These are phyloP conservation scores for Akanthomyces lecanii DNA, from an alignment of 2,329 filamentous ascomycete genomes.

Conservation along the genomic window DNA sequence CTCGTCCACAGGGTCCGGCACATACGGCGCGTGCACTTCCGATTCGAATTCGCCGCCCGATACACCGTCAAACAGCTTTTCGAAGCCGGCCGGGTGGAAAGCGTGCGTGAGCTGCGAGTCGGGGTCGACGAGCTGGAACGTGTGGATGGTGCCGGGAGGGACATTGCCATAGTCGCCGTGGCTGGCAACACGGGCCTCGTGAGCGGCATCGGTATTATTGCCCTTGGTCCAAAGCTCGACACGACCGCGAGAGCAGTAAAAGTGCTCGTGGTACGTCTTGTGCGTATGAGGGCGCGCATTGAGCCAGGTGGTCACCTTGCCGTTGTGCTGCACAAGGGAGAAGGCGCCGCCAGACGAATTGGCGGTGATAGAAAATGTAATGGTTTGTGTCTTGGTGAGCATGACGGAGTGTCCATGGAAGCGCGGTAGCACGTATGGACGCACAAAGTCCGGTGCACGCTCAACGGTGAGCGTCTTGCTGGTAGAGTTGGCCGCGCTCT, in stretches of 20 bases:
- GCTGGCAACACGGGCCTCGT: conserved; percentile 22
- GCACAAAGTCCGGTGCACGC: conserved; percentile 21
- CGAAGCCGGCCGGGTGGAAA: conserved; percentile 24
- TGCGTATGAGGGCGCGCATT: conserved; percentile 23
- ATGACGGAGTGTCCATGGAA: conserved; percentile 23
- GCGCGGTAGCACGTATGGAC: conserved; percentile 25
- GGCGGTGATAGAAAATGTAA: conserved; percentile 23
- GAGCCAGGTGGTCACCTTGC: conserved; percentile 18
- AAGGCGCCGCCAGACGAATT: conserved; percentile 25
- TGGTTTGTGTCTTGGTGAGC: conserved; percentile 22
- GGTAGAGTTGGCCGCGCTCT: not conserved
- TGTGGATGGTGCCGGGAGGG: conserved; percentile 22
- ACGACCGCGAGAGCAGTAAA: conserved; percentile 23
- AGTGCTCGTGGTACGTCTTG: conserved; percentile 21
- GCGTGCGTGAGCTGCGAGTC: conserved; percentile 23
- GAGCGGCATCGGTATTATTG: conserved; percentile 18
- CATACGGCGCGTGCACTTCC: conserved; percentile 18
- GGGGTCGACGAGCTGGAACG: conserved; percentile 23
- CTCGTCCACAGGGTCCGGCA: conserved; percentile 17
- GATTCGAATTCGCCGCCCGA: conserved; percentile 18
- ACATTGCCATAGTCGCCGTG: conserved; percentile 23
- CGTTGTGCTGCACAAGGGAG: conserved; percentile 23
- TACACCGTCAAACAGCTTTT: conserved; percentile 21
- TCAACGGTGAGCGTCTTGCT: conserved; percentile 19
- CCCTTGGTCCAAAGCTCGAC: conserved; percentile 23